Evolutionary conservation across 1,284 basidiomycete genomes (phyloP), one percentile per base, ranked within the genome.

Genomic region (Wallemia mellicola): DNA sequence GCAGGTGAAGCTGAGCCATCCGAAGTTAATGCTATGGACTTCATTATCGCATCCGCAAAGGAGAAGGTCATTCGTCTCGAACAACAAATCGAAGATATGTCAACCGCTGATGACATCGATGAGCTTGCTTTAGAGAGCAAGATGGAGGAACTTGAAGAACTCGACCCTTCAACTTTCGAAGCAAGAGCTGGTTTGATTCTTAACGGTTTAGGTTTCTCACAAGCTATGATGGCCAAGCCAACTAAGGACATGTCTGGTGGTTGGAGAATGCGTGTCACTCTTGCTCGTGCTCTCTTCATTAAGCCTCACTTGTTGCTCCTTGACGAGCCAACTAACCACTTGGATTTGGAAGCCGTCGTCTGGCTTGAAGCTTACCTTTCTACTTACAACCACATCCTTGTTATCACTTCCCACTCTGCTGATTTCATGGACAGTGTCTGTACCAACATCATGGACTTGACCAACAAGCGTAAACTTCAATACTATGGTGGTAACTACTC

Each of bases 371-470:
- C 91, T 15, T 96, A 96, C 73, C 76, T 96, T 55, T 86, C 86
- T 57, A 95, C 87, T 58, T 98, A 96, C 75, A 95, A 94, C 75
- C 89, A 96, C 71, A 96, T 96, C 69, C 79, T 98, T 64, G 85
- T 95, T 62, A 82, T 88, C 73, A 91, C 87, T 28, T 88, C 85
- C 61, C 92, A 96, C 75, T 95, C 91, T 58, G 84, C 88, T 70
- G 92, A 96, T 74, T 96, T 96, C 75, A 91, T 96, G 87, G 92
- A 96, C 73, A 81, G 77, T 59, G 82, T 92, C 58, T 92, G 88
- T 73, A 95, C 89, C 66, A 92, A 95, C 74, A 85, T 96, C 73
- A 91, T 96, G 83, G 92, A 96, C 70, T 74, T 98, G 59, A 95
- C 88, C 60, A 70, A 73, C 63, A 83, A 85, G 73, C n/a, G 62